Percentiles rank a stretch among this genome's conserved stretches.
Conservation (phyloP, 257 asterid species). For the Plectranthus barbatus region DNA sequence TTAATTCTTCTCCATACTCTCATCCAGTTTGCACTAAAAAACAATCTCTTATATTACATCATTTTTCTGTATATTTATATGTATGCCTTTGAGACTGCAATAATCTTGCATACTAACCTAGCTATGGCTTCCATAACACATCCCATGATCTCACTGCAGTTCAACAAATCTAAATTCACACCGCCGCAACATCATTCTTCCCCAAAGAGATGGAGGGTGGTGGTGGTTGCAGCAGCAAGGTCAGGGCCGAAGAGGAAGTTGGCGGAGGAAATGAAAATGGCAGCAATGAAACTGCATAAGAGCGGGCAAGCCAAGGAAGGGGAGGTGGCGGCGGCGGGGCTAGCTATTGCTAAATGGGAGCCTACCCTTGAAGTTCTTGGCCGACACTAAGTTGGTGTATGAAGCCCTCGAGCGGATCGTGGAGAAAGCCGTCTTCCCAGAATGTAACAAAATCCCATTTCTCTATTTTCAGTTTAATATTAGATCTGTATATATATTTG, state of each 20-base stretch:
- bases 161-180: conserved; percentile 20
- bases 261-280: conserved; percentile 93
- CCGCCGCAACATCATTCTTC: conserved; percentile 11
- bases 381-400: conserved; percentile 74
- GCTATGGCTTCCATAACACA: conserved; percentile 55
- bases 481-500: too few species aligned
- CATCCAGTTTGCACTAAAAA: too few species aligned
- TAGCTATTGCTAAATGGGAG: conserved; percentile 64
- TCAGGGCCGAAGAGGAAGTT: conserved; percentile 47
- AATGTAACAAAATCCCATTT: conserved; percentile 63
- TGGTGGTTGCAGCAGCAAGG: conserved; percentile 37
- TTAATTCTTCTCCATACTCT: too few species aligned
- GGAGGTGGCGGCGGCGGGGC: conserved; percentile 62
- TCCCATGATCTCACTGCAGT: conserved; percentile 28
- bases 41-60: too few species aligned
- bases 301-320: conserved; percentile 69
- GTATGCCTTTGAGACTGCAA: too few species aligned
- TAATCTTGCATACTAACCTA: too few species aligned
- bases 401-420: conserved; percentile 75
- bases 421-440: conserved; percentile 55
- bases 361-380: conserved; percentile 78
- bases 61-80: too few species aligned
- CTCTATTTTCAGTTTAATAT: too few species aligned
- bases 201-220: conserved; percentile 36
- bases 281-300: conserved; percentile 83